Evolutionary conservation across 1,284 basidiomycete species (phyloP).

Genomic region (Malassezia furfur): DNA sequence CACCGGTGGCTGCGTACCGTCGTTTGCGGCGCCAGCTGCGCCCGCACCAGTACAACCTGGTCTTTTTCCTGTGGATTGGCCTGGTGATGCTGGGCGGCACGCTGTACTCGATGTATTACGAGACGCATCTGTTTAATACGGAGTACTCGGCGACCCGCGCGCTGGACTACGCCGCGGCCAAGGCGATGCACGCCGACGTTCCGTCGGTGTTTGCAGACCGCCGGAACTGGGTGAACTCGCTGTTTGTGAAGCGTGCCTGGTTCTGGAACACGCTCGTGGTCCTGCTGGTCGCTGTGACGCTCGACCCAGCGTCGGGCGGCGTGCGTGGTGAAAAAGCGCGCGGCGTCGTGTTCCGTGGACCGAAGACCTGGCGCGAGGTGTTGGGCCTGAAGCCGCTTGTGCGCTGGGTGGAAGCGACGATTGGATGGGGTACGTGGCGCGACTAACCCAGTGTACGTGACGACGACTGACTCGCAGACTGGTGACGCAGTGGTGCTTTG

Average conservation of each 20-base stretch:
- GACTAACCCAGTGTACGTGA: not conserved
- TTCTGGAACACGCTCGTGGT: constrained; percentile 60
- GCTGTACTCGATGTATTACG: not conserved
- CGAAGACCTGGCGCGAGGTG: not conserved
- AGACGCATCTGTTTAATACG: constrained; percentile 5
- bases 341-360: not conserved
- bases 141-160: not conserved
- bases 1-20: not conserved
- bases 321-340: constrained; percentile 8
- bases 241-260: constrained; percentile 86
- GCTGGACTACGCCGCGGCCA: constrained; percentile 1
- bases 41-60: constrained; percentile 7
- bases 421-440: constrained; percentile 21
- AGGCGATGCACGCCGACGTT: not conserved
- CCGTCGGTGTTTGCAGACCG: constrained; percentile 51
- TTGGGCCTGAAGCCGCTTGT: not conserved
- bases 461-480: constrained; percentile 9
- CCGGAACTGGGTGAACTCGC: constrained; percentile 67
- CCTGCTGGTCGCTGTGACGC: constrained; percentile 17
- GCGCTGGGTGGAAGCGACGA: constrained; percentile 20
- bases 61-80: not conserved
- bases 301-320: constrained; percentile 2
- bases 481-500: constrained; percentile 77
- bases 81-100: constrained; percentile 5
- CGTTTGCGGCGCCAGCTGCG: not conserved